These are phyloP conservation scores for Trametes cingulata DNA, from an alignment of 768 basidiomycete genomes.

Conservation along the genomic window DNA sequence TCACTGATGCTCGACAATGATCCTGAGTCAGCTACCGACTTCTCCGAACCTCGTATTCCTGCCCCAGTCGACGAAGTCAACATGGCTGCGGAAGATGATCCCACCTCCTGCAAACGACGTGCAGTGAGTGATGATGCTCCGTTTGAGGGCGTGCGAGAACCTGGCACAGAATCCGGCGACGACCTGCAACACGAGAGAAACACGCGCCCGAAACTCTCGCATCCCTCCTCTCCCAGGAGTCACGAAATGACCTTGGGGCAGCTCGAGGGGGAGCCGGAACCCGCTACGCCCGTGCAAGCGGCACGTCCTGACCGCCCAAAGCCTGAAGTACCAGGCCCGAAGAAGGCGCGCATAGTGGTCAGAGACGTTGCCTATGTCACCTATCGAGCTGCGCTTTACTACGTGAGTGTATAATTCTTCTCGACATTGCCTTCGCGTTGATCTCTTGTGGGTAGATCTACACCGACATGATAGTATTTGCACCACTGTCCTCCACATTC, in stretches of 20 bases:
- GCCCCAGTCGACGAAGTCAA: conserved; percentile 1
- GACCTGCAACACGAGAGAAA: conserved; percentile 29
- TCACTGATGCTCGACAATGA: conserved; percentile 39
- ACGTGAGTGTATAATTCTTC: conserved; percentile 43
- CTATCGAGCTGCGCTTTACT: conserved; percentile 72
- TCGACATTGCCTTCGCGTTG: too few species aligned
- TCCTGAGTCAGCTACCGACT: conserved; percentile 30
- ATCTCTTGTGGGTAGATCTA: conserved; percentile 55
- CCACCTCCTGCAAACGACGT: conserved; percentile 3
- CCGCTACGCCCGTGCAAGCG: neutral
- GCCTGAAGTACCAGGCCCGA: conserved; percentile 41
- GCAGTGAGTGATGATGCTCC: neutral
- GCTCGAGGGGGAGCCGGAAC: neutral
- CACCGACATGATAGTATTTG: conserved; percentile 82
- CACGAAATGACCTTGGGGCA: conserved; percentile 9
- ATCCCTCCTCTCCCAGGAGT: conserved; percentile 42
- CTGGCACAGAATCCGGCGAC: conserved; percentile 38
- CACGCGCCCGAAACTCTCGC: conserved; percentile 36
- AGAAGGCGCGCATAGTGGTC: conserved; percentile 54
- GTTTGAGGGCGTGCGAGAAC: conserved; percentile 29
- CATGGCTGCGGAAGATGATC: neutral
- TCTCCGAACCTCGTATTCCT: conserved; percentile 18
- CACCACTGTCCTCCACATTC: conserved; percentile 79
- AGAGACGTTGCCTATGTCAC: conserved; percentile 62
- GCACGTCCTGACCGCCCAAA: neutral